Evolutionary conservation across 192 early-diverging fungal species (phyloP), one percentile per base, ranked within the genome.

Genomic region (Dissophora ornata): DNA sequence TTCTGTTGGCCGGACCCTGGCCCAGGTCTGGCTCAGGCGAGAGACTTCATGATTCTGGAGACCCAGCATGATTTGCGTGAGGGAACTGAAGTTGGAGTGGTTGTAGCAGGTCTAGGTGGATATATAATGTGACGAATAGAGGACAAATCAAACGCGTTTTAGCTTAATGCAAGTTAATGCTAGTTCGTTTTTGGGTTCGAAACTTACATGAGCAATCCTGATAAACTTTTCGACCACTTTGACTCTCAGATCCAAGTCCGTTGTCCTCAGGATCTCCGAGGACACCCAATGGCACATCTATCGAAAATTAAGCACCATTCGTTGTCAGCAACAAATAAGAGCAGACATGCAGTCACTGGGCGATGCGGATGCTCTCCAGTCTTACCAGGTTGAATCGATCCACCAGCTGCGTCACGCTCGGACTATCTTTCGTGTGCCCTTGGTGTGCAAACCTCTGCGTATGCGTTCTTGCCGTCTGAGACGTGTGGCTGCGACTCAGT

Each of bases 201-300:
- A 1, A 38, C 57, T 58, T 74, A 85, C 86, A 42, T 86, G 81
- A 2, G 88, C 88, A 19, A 90, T 78, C 24, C 85, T 73, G 56
- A 90, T 90, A 34, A 89, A 87, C 36, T 89, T 88, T 60, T 88
- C 87, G 32, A 90, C 80, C 0, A 89, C 83, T 38, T 68, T 78
- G 24, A 82, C 86, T 40, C 88, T 69, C 29, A 67, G 55, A 7
- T 85, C 85, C 25, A 80, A 13, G 44, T 80, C 65, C 7, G 33
- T 54, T 10, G 80, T 78, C 34, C 59, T 38, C 18, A 90, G 49
- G 33, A 90, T 87, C 64, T 85, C 84, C n/a, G 80, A 78, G 1
- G 86, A 77, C 0, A 89, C 88, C 88, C 88, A 90, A 30, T 84
- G 82, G 41, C 83, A 83, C 4, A 66, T 64, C 81, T 81, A 62